Evolutionary conservation across 345 rosid genomes (phyloP).

Genomic region (Populus davidiana): DNA sequence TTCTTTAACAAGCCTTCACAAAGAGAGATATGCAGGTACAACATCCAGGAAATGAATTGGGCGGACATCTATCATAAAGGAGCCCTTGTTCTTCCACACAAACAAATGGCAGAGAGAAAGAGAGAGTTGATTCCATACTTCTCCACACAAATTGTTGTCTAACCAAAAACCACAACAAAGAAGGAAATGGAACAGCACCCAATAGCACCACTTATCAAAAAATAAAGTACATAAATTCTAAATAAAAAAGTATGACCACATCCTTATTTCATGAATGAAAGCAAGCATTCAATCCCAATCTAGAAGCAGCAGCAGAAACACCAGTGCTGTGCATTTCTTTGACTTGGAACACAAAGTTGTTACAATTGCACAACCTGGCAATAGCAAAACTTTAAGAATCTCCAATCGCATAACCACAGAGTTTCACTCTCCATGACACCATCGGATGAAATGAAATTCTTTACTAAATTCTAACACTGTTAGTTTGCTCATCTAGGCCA

Average conservation of each 20-base stretch:
- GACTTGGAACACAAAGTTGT: no score
- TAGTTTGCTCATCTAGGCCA: conserved; percentile 4
- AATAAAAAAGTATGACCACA: neutral
- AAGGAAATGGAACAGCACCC: no score
- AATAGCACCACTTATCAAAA: neutral
- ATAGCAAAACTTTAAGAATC: neutral
- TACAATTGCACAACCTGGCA: neutral
- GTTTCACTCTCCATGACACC: neutral
- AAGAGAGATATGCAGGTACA: no score
- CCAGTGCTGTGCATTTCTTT: no score
- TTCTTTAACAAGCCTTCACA: no score
- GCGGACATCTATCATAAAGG: no score
- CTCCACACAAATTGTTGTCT: no score
- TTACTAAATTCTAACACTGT: neutral
- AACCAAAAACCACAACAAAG: no score
- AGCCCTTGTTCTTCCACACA: no score
- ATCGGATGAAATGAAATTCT: neutral
- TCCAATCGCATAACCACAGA: neutral
- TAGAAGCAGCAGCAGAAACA: neutral
- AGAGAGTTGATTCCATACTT: no score
- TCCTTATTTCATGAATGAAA: neutral
- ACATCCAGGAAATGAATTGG: no score
- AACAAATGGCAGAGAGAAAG: no score
- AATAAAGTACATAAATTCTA: neutral
- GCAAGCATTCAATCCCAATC: neutral